Evolutionary conservation across 2,329 filamentous ascomycete species (phyloP).

Genomic region (Calonectria honghensis): DNA sequence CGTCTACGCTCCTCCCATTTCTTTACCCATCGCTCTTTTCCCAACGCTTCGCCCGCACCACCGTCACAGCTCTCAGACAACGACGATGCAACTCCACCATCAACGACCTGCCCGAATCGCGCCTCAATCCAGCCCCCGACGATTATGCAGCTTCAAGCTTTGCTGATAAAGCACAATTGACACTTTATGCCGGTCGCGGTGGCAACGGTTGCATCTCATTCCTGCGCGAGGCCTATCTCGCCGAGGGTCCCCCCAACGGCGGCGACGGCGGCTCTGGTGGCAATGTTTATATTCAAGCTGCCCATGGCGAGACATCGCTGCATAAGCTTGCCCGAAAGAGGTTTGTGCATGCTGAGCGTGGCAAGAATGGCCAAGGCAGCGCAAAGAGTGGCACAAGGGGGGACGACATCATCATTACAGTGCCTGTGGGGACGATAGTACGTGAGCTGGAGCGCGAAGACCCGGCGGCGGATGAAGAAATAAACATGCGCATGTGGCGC

Average conservation of each 20-base stretch:
- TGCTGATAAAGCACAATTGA: constrained; percentile 88
- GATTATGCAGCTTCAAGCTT: constrained; percentile 91
- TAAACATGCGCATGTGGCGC: constrained; percentile 58
- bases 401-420: constrained; percentile 90
- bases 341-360: constrained; percentile 83
- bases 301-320: constrained; percentile 91
- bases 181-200: constrained; percentile 85
- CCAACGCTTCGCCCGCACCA: constrained; percentile 40
- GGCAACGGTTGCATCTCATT: constrained; percentile 97
- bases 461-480: constrained; percentile 80
- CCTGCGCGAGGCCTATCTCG: constrained; percentile 90
- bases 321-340: constrained; percentile 91
- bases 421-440: constrained; percentile 94
- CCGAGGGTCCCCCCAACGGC: constrained; percentile 93
- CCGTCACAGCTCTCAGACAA: constrained; percentile 40
- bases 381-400: constrained; percentile 85
- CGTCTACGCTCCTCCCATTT: constrained; percentile 61
- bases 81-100: constrained; percentile 55
- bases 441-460: constrained; percentile 88
- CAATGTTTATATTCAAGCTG: constrained; percentile 94
- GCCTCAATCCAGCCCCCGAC: constrained; percentile 87
- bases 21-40: constrained; percentile 69
- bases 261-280: constrained; percentile 95
- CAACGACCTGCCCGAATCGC: constrained; percentile 68
- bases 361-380: constrained; percentile 86